phyloP scores from a whole-genome alignment of 495 filamentous ascomycete genomes.

The Talaromyces liani region DNA sequence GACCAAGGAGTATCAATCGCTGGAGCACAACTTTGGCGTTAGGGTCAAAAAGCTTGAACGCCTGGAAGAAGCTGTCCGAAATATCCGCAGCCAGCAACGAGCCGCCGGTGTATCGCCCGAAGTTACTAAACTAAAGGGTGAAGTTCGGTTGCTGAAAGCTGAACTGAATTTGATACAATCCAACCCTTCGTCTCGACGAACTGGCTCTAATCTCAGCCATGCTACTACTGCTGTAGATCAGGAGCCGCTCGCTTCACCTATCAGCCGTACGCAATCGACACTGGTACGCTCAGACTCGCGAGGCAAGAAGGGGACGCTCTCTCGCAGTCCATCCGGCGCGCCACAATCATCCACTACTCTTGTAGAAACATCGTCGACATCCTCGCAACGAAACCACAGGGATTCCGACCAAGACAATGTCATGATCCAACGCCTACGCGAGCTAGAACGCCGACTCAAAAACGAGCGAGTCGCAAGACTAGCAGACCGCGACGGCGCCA shows the following conservation, averaged over 20 bases:
- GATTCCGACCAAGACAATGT: slow-evolving; percentile 48
- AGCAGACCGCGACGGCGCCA: slow-evolving; percentile 73
- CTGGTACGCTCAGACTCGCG: slow-evolving; percentile 11
- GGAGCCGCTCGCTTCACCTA: slow-evolving; percentile 17
- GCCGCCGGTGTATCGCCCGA: slow-evolving; percentile 47
- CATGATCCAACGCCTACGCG: slow-evolving; percentile 78
- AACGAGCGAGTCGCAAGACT: slow-evolving; percentile 82
- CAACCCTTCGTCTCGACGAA: slow-evolving; percentile 26
- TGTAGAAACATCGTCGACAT: slow-evolving; percentile 17
- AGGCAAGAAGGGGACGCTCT: slow-evolving; percentile 7
- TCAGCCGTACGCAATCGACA: slow-evolving; percentile 25
- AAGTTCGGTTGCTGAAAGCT: slow-evolving; percentile 75
- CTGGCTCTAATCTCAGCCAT: slow-evolving; percentile 19
- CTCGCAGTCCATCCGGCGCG: slow-evolving; percentile 28
- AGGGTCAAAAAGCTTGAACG: slow-evolving; percentile 83
- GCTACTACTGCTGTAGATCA: slow-evolving; percentile 12
- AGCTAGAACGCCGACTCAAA: slow-evolving; percentile 83
- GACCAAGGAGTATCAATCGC: slow-evolving; percentile 79
- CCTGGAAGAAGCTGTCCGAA: slow-evolving; percentile 65
- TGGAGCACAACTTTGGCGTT: slow-evolving; percentile 72
- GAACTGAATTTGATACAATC: slow-evolving; percentile 68
- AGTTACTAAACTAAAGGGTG: slow-evolving; percentile 63
- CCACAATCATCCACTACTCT: slow-evolving; percentile 30
- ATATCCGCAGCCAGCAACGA: slow-evolving; percentile 31
- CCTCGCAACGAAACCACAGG: slow-evolving; percentile 10